Conservation (phyloP, 1,139 yeast species). For the Eremothecium coryli region DNA sequence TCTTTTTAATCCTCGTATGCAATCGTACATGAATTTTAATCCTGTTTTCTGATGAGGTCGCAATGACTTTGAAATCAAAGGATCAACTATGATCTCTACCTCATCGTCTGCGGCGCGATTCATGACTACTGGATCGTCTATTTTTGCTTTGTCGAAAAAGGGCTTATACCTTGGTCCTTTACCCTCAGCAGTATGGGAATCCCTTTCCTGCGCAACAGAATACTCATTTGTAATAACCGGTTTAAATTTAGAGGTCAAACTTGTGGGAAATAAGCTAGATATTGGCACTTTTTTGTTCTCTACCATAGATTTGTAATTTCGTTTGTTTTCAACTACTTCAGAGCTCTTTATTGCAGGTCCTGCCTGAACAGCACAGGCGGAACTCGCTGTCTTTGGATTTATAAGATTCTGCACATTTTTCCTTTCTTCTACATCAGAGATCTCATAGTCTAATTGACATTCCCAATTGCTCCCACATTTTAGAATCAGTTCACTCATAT, state of each 20-base stretch:
- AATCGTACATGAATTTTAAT: slow-evolving; percentile 67
- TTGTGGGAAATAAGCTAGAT: slow-evolving; percentile 12
- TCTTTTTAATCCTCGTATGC: slow-evolving; percentile 55
- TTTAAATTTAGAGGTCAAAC: slow-evolving; percentile 15
- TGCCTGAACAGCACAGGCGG: background rate
- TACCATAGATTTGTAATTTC: no score
- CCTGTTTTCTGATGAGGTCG: slow-evolving; percentile 87
- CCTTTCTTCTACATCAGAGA: slow-evolving; percentile 18
- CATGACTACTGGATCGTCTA: slow-evolving; percentile 40
- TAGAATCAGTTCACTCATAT: slow-evolving; percentile 37
- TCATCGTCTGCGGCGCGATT: slow-evolving; percentile 31
- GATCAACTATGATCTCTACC: slow-evolving; percentile 67
- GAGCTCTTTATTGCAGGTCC: background rate
- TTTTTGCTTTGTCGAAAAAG: slow-evolving; percentile 34
- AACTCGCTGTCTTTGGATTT: background rate
- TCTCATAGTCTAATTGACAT: slow-evolving; percentile 43
- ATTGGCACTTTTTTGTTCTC: slow-evolving; percentile 6
- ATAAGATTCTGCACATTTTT: background rate
- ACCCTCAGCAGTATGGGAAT: slow-evolving; percentile 7
- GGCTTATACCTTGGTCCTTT: slow-evolving; percentile 26
- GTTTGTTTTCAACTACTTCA: no score
- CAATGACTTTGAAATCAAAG: slow-evolving; percentile 43
- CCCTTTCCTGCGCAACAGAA: slow-evolving; percentile 6
- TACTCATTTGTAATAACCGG: slow-evolving; percentile 8
- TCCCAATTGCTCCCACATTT: slow-evolving; percentile 42